phyloP scores from a whole-genome alignment of 1,284 basidiomycete species.

The Lentinus polychrous region DNA sequence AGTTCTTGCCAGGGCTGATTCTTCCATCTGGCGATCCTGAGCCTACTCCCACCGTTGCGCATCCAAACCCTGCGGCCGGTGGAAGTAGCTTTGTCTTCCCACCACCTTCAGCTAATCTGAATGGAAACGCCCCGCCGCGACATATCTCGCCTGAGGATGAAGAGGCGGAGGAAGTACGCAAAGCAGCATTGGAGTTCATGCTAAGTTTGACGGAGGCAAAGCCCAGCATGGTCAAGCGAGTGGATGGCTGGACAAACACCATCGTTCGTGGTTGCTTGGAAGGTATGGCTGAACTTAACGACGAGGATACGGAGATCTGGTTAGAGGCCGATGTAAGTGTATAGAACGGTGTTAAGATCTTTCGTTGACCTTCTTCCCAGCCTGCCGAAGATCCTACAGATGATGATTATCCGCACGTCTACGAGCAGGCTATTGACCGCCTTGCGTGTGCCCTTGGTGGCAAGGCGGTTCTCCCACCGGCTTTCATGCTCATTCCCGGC shows the following conservation, averaged over 20 bases:
- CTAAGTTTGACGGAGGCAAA: conserved; percentile 64
- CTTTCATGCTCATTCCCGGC: conserved; percentile 72
- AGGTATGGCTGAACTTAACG: conserved; percentile 72
- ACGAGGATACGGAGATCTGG: conserved; percentile 56
- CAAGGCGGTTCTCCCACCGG: conserved; percentile 60
- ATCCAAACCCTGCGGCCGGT: conserved; percentile 47
- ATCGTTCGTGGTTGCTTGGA: conserved; percentile 70
- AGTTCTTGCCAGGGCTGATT: conserved; percentile 60
- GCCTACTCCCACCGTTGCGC: conserved; percentile 65
- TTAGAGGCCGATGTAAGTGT: conserved; percentile 62
- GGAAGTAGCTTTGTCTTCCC: conserved; percentile 47
- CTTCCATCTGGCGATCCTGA: conserved; percentile 60
- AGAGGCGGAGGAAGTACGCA: conserved; percentile 51
- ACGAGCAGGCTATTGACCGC: conserved; percentile 75
- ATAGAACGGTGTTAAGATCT: not conserved
- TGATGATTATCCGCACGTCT: conserved; percentile 64
- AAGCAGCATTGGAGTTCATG: conserved; percentile 71
- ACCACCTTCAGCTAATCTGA: conserved; percentile 25
- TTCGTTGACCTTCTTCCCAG: conserved; percentile 26
- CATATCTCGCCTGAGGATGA: conserved; percentile 33
- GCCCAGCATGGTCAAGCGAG: conserved; percentile 59
- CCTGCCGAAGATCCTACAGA: conserved; percentile 66
- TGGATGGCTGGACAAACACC: conserved; percentile 59
- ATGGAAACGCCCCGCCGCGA: conserved; percentile 17
- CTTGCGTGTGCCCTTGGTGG: conserved; percentile 73